A percentile compares a stretch with the other conserved stretches of the same genome.
Conservation (phyloP, 2,329 filamentous ascomycete genomes). For the Colletotrichum acutatum region DNA sequence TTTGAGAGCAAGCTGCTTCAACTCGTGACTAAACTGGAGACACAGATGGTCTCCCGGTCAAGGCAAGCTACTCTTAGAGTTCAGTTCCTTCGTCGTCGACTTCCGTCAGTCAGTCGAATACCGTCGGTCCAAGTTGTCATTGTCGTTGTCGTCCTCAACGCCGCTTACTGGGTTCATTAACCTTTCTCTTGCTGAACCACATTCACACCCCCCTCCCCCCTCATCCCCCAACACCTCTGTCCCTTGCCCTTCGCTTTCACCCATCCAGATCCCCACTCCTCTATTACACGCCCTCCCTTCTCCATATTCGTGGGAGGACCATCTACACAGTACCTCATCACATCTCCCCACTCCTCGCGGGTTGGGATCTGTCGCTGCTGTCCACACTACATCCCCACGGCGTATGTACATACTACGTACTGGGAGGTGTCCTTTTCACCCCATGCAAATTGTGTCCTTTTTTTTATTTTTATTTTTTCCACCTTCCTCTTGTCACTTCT, state of each 20-base stretch:
- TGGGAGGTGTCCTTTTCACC: slow-evolving; percentile 1
- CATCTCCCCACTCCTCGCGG: slow-evolving; percentile 29
- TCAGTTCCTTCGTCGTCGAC: slow-evolving; percentile 20
- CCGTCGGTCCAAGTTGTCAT: slow-evolving; percentile 13
- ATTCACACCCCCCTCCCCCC: slow-evolving; percentile 9
- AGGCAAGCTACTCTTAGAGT: slow-evolving; percentile 26
- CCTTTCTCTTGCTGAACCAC: slow-evolving; percentile 23
- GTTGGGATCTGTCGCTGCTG: slow-evolving; percentile 30
- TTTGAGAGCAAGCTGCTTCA: slow-evolving; percentile 11
- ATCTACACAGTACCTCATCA: slow-evolving; percentile 26
- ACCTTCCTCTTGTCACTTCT: background rate
- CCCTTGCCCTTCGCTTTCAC: slow-evolving; percentile 1
- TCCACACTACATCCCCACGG: slow-evolving; percentile 26
- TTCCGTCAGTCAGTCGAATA: slow-evolving; percentile 13
- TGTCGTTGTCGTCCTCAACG: background rate
- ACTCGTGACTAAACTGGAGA: slow-evolving; percentile 23
- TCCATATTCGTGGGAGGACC: slow-evolving; percentile 17
- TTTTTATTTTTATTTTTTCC: background rate
- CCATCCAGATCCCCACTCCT: background rate
- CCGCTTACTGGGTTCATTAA: slow-evolving; percentile 27
- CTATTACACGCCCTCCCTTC: slow-evolving; percentile 27
- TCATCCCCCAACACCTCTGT: background rate
- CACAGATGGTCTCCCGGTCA: slow-evolving; percentile 9
- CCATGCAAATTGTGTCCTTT: slow-evolving; percentile 22
- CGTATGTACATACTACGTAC: background rate